phyloP scores from a whole-genome alignment of 2,329 filamentous ascomycete genomes.

The Monosporascus sp. region DNA sequence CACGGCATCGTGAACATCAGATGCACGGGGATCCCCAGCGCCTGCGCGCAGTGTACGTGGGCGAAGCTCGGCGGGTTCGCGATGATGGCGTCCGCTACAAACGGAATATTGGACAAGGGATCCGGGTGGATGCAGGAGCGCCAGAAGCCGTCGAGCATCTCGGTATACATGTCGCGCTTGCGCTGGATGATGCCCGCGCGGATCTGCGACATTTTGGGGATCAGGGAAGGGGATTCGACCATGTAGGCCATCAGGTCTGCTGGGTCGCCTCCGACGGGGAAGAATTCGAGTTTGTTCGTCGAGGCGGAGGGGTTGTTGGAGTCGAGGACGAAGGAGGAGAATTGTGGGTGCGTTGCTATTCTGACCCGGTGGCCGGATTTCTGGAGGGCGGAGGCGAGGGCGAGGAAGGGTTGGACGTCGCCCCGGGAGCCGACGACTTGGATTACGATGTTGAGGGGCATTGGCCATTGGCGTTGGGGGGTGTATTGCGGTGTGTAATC shows the following conservation, averaged over 20 bases:
- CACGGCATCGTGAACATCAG: constrained; percentile 96
- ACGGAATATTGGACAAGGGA: constrained; percentile 46
- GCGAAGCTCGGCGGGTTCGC: constrained; percentile 75
- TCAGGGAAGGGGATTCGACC: constrained; percentile 33
- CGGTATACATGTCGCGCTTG: constrained; percentile 53
- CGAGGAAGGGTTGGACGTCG: constrained; percentile 72
- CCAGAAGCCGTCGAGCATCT: constrained; percentile 84
- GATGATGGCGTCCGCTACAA: constrained; percentile 78
- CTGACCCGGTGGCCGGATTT: constrained; percentile 67
- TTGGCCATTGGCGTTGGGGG: too few relatives aligned
- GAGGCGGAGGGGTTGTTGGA: constrained; percentile 36
- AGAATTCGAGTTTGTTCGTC: constrained; percentile 57
- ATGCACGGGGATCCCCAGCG: constrained; percentile 67
- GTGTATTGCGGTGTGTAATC: too few relatives aligned
- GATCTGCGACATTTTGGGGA: constrained; percentile 30
- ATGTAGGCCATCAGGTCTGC: constrained; percentile 66
- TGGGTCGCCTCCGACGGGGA: constrained; percentile 70
- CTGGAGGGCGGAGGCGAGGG: constrained; percentile 60
- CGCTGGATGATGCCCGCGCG: constrained; percentile 31
- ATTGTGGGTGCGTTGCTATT: constrained; percentile 66
- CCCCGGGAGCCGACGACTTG: constrained; percentile 71
- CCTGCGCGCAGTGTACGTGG: constrained; percentile 70
- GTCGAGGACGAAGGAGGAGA: constrained; percentile 62
- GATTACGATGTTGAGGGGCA: constrained; percentile 60
- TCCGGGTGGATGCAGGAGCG: constrained; percentile 72